A percentile compares a stretch with the other conserved stretches of the same genome.
phyloP scores from a whole-genome alignment of 2,329 filamentous ascomycete genomes.

The Pestalotiopsis sp. region DNA sequence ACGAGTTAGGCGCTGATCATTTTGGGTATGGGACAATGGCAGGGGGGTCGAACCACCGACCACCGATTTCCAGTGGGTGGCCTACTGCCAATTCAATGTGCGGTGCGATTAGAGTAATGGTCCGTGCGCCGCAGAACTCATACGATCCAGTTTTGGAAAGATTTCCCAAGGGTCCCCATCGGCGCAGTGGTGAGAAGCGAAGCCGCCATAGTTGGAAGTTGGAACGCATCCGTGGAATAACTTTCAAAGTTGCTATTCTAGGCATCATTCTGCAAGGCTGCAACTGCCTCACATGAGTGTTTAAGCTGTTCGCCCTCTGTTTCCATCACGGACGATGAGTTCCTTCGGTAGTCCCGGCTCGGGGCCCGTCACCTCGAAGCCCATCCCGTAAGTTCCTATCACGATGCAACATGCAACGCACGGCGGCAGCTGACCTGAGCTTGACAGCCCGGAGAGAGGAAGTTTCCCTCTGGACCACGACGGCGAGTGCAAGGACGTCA shows the following conservation, averaged over 20 bases:
- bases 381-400: slow-evolving; percentile 62
- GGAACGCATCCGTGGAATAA: background rate
- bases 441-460: slow-evolving; percentile 77
- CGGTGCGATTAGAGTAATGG: slow-evolving; percentile 5
- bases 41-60: background rate
- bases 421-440: background rate
- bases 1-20: background rate
- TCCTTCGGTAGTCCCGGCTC: slow-evolving; percentile 73
- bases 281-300: background rate
- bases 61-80: background rate
- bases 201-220: background rate
- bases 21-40: background rate
- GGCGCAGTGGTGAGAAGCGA: background rate
- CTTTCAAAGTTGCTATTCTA: background rate
- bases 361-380: slow-evolving; percentile 64
- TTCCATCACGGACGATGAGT: slow-evolving; percentile 46
- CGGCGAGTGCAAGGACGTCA: slow-evolving; percentile 91
- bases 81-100: background rate
- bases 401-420: background rate
- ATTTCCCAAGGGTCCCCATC: background rate
- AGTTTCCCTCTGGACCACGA: slow-evolving; percentile 98
- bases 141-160: slow-evolving; percentile 5
- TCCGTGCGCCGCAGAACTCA: slow-evolving; percentile 4
- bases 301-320: background rate
- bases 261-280: background rate